Conservation (phyloP, 2,329 filamentous ascomycete genomes). For the Cadophora gregata region DNA sequence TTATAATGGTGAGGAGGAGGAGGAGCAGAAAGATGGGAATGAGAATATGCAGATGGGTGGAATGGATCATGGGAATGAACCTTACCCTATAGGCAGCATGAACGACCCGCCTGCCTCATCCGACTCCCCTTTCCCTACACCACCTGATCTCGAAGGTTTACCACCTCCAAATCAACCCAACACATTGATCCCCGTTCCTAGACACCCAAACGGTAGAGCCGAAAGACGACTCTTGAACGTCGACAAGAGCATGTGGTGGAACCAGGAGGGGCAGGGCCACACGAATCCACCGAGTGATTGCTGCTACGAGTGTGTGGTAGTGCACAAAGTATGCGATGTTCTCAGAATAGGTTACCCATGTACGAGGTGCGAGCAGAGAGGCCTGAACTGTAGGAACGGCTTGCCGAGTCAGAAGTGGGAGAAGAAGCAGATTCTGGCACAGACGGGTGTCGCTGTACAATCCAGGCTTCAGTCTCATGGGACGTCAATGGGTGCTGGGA, state of each 20-base stretch:
- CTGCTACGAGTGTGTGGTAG: neutral
- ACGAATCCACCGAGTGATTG: constrained; percentile 5
- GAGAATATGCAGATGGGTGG: neutral
- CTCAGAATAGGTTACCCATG: neutral
- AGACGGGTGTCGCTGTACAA: neutral
- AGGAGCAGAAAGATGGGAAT: neutral
- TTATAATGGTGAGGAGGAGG: neutral
- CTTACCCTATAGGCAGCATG: neutral
- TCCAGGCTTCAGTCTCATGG: neutral
- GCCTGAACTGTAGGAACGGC: neutral
- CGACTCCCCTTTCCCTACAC: neutral
- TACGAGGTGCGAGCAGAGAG: neutral
- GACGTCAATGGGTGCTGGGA: neutral
- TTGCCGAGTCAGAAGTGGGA: constrained; percentile 4
- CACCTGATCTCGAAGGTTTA: neutral
- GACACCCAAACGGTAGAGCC: neutral
- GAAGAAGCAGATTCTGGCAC: neutral
- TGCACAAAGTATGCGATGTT: neutral
- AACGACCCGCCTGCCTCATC: neutral
- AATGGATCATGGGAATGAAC: neutral
- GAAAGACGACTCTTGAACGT: neutral
- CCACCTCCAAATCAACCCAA: neutral
- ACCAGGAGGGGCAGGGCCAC: neutral
- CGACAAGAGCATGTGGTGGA: neutral
- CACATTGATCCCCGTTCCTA: neutral